Evolutionary conservation across 495 filamentous ascomycete species (phyloP), one percentile per base, ranked within the genome.

Genomic region (Barbatosphaeria neglecta): DNA sequence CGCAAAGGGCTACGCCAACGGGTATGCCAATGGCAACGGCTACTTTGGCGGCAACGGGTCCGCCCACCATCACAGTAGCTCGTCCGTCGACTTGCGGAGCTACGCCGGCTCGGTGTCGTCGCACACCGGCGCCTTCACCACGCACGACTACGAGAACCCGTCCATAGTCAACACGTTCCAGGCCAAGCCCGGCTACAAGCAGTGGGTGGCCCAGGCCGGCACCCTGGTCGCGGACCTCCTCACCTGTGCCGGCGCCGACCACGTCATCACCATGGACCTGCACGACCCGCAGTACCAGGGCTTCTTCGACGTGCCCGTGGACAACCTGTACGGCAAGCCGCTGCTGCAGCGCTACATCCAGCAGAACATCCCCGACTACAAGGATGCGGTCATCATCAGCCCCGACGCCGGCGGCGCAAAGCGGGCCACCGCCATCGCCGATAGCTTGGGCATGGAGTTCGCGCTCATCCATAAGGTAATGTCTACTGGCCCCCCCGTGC

Each of bases 211-310:
- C 20, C 92, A 96, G 66, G 90, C 92, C 39, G 92, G 92, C 43
- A 97, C 92, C 16, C 74, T 98, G 51, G 85, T 98, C 18, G 92
- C 92, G 19, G 89, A 96, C 61, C 77, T 98, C 43, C 68, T 98
- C 47, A 96, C 88, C 35, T 96, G 89, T 62, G 92, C 92, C 50
- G 92, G 92, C 44, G 88, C 92, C 19, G 93, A 98, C 66, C 92
- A 97, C 64, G 53, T 98, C 61, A 88, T 98, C 57, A 97, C 92
- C 2, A 90, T 95, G 80, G 92, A 98, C 62, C 73, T 98, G 45
- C 92, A 98, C 59, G 92, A 97, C 61, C 89, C 93, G 50, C 93
- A 97, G 65, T 97, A 97, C 60, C 92, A 98, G 63, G 92, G 92
- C 40, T 98, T 93, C 73, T 97, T 98, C 56, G 92, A 97, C 58